Base-by-base conservation (phyloP, 2,329 filamentous ascomycete species). In the Fusarium chlamydosporum region DNA sequence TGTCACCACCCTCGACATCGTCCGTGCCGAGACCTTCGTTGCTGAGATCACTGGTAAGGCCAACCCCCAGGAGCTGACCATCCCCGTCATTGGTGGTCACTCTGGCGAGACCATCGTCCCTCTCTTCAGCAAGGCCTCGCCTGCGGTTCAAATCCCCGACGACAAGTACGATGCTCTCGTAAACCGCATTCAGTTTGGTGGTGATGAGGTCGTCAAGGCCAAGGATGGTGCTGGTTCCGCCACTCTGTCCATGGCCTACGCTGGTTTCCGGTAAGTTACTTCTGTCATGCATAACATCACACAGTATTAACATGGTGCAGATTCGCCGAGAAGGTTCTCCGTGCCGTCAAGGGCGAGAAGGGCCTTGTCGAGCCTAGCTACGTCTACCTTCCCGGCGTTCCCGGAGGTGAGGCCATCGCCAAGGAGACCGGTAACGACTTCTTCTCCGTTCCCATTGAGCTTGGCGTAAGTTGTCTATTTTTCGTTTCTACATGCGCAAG, bases 21-120 rank as follows among this genome's bases (percentile, higher is more conserved):
- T 99, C 79, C 95, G 96, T 80, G 94, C 96, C 74, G 94, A 97
- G 88, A 97, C 94, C 72, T 99, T 99, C 80, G 92, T 97, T 65
- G 92, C 93, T 75, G 90, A 93, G 77, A 91, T 96, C 77, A 87
- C 87, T 67, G 94, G 94, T 82, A 89, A 92, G 83, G 88, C 90
- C 79, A 90, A 95, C 80, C 93, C 94, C 63, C 87, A 91, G 76
- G 91, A 94, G 81, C 88, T 94, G 73, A 92, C 85, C 72, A 92
- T 99, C 71, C 94, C 95, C 72, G 96, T 99, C 76, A 89, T 99
- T 78, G 96, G 96, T 78, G 96, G 96, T 68, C 96, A 99, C 89
- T 97, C 94, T 65, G 96, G 96, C 78, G 94, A 95, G 86, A 99
- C 96, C 76, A 99, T 99, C 77, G 94, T 99, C 59, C 96, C 96